Percentiles rank a stretch among this genome's conserved stretches.
Evolutionary conservation across 768 basidiomycete species (phyloP).

Genomic region (Coprinopsis sp.): DNA sequence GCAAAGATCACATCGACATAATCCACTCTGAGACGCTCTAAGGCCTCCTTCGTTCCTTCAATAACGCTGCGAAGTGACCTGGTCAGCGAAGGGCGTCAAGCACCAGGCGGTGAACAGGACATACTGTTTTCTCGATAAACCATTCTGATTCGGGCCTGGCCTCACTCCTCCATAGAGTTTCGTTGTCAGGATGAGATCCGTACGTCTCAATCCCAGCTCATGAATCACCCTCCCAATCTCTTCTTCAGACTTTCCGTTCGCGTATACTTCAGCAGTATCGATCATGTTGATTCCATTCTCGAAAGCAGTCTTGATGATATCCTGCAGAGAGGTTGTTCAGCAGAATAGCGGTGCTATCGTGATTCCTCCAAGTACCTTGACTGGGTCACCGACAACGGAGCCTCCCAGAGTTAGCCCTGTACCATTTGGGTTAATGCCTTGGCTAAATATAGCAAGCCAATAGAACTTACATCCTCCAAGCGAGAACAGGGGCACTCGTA

Average conservation of each 20-base stretch:
- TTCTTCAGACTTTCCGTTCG: constrained; percentile 60
- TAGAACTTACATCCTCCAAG: constrained; percentile 54
- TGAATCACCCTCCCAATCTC: constrained; percentile 82
- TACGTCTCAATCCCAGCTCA: constrained; percentile 61
- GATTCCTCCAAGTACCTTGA: too few species aligned
- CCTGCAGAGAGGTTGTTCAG: too few species aligned
- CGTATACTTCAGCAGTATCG: constrained; percentile 65
- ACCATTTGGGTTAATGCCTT: not conserved
- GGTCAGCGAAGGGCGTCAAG: not conserved
- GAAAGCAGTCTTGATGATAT: constrained; percentile 74
- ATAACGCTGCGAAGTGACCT: constrained; percentile 55
- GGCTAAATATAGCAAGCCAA: too few species aligned
- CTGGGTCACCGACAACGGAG: constrained; percentile 63
- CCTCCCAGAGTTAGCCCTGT: constrained; percentile 57
- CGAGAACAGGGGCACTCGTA: constrained; percentile 63
- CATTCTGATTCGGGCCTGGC: constrained; percentile 52
- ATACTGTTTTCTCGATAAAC: constrained; percentile 57
- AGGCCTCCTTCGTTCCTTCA: constrained; percentile 64
- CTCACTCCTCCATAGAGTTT: constrained; percentile 73
- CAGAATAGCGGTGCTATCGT: too few species aligned
- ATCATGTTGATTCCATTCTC: constrained; percentile 77
- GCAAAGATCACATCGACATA: constrained; percentile 74
- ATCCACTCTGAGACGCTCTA: constrained; percentile 66
- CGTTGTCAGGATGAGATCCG: constrained; percentile 71
- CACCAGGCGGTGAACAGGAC: constrained; percentile 19